phyloP scores from a whole-genome alignment of 805 yeast genomes.

The Kazachstania psychrophila region DNA sequence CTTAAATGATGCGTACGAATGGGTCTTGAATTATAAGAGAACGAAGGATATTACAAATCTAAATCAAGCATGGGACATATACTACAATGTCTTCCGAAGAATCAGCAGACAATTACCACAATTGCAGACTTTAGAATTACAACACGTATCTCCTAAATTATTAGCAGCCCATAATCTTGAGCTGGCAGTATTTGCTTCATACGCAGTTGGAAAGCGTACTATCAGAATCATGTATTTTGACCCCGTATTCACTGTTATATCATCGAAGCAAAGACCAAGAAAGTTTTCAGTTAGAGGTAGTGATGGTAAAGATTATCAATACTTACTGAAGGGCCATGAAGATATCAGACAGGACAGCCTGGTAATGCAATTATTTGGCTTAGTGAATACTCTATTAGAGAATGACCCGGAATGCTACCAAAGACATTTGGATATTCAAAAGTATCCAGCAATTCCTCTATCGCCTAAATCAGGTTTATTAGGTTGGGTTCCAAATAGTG shows the following conservation, averaged over 20 bases:
- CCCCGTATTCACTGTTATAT: constrained; percentile 70
- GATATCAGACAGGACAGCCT: constrained; percentile 93
- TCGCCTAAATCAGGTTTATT: constrained; percentile 93
- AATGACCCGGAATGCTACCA: constrained; percentile 93
- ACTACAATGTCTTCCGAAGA: constrained; percentile 82
- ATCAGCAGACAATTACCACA: constrained; percentile 83
- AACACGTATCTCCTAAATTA: constrained; percentile 83
- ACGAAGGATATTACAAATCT: constrained; percentile 77
- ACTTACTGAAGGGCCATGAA: constrained; percentile 82
- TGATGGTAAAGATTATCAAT: constrained; percentile 81
- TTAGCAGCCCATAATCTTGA: constrained; percentile 67
- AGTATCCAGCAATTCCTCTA: constrained; percentile 84
- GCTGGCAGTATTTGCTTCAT: constrained; percentile 87
- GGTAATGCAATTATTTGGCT: constrained; percentile 93
- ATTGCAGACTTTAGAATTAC: constrained; percentile 72
- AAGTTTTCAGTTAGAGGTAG: constrained; percentile 66
- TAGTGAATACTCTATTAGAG: constrained; percentile 78
- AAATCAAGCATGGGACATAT: constrained; percentile 96
- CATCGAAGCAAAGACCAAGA: constrained; percentile 93
- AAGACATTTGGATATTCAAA: constrained; percentile 86
- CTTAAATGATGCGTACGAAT: constrained; percentile 79
- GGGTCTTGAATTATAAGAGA: constrained; percentile 76
- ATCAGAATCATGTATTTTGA: constrained; percentile 65
- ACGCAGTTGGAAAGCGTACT: constrained; percentile 60
- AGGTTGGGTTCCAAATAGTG: constrained; percentile 96